Percentiles rank a stretch among this genome's conserved stretches.
Conservation (phyloP, 768 basidiomycete species). For the Lyophyllum shimeji region DNA sequence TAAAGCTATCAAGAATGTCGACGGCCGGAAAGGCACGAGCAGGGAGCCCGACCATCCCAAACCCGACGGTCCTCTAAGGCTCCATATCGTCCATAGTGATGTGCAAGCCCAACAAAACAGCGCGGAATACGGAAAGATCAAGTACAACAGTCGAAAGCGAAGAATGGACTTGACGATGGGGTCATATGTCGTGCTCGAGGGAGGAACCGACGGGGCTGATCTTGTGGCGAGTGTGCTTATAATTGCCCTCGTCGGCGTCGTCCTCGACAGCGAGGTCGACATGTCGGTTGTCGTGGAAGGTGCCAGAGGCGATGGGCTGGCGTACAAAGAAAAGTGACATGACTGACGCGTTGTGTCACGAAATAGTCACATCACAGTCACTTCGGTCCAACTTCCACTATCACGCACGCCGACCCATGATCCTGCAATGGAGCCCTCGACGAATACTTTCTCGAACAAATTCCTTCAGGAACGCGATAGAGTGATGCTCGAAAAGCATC, state of each 20-base stretch:
- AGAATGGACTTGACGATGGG: slow-evolving; percentile 65
- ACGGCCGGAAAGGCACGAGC: slow-evolving; percentile 39
- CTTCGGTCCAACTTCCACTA: too few relatives aligned
- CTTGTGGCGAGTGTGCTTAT: slow-evolving; percentile 44
- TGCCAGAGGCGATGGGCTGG: not conserved
- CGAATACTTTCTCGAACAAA: slow-evolving; percentile 29
- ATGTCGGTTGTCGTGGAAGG: not conserved
- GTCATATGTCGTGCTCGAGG: slow-evolving; percentile 59
- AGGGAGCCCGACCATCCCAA: slow-evolving; percentile 30
- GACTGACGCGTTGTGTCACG: not conserved
- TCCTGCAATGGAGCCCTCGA: not conserved
- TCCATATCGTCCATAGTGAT: slow-evolving; percentile 43
- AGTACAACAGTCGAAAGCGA: slow-evolving; percentile 55
- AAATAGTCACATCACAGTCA: not conserved
- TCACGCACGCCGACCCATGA: not conserved
- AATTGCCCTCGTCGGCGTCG: slow-evolving; percentile 50
- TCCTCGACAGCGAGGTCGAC: slow-evolving; percentile 22
- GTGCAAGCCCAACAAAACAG: slow-evolving; percentile 45
- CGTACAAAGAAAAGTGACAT: not conserved
- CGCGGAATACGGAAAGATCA: slow-evolving; percentile 52
- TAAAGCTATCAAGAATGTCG: slow-evolving; percentile 40
- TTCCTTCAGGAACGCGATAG: slow-evolving; percentile 37
- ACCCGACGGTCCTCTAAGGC: slow-evolving; percentile 31
- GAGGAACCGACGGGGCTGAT: slow-evolving; percentile 54
- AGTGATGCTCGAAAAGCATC: slow-evolving; percentile 31